Percentiles rank a stretch among this genome's conserved stretches.
Evolutionary conservation across 1,284 basidiomycete species (phyloP).

Genomic region (Tilletiopsis washingtonensis): DNA sequence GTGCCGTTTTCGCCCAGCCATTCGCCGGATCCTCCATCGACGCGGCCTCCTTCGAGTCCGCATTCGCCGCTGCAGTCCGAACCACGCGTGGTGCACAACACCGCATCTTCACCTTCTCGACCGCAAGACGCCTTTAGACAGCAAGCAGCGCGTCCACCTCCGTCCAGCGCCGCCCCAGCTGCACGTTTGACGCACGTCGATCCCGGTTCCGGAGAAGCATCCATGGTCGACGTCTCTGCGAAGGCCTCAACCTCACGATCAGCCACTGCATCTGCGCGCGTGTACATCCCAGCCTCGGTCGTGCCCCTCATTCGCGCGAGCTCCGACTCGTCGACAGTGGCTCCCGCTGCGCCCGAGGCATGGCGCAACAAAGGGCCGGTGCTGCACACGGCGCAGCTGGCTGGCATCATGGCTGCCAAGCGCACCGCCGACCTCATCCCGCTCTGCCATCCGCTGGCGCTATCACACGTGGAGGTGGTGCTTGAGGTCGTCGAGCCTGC

Average conservation of each 20-base stretch:
- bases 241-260: constrained; percentile 62
- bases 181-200: constrained; percentile 62
- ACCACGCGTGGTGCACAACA: no score
- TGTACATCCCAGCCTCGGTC: constrained; percentile 61
- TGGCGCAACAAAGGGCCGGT: constrained; percentile 26
- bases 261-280: constrained; percentile 70
- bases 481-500: constrained; percentile 51
- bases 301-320: constrained; percentile 53
- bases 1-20: no score
- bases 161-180: neutral
- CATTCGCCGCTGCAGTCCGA: no score
- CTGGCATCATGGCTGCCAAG: constrained; percentile 79
- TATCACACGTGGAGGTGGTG: constrained; percentile 62
- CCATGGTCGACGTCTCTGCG: constrained; percentile 69
- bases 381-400: constrained; percentile 64
- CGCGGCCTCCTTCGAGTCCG: no score
- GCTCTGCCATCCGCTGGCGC: constrained; percentile 68
- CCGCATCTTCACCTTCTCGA: no score
- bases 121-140: neutral
- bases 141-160: neutral
- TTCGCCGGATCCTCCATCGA: no score
- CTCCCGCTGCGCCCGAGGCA: constrained; percentile 48
- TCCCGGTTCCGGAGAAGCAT: constrained; percentile 56
- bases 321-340: neutral
- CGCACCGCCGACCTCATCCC: constrained; percentile 62